Conservation (phyloP, 768 basidiomycete species). For the Amanita muscaria region DNA sequence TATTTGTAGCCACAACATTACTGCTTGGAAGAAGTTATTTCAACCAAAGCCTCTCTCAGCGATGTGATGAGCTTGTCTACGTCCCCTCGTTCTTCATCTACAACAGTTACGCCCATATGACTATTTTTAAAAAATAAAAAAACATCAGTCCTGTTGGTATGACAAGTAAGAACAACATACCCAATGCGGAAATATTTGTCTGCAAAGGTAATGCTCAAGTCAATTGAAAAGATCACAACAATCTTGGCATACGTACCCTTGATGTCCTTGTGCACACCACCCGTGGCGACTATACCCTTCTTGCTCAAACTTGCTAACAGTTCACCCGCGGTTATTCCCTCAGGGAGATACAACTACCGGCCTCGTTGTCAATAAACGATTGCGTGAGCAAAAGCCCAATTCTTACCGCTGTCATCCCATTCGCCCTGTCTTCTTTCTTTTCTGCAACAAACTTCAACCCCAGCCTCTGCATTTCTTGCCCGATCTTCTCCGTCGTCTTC, state of each 20-base stretch:
- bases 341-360: constrained; percentile 70
- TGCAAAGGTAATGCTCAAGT: constrained; percentile 16
- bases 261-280: constrained; percentile 76
- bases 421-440: constrained; percentile 58
- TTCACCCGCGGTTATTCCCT: constrained; percentile 68
- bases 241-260: constrained; percentile 57
- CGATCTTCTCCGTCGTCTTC: constrained; percentile 58
- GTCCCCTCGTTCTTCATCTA: constrained; percentile 62
- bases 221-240: not conserved
- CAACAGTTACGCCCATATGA: constrained; percentile 88
- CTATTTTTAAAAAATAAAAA: no score
- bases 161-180: constrained; percentile 24
- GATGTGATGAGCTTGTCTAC: constrained; percentile 62
- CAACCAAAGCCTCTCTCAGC: constrained; percentile 48
- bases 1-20: not conserved
- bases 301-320: constrained; percentile 66
- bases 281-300: constrained; percentile 75
- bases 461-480: constrained; percentile 50
- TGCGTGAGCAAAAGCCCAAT: not conserved
- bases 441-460: constrained; percentile 71
- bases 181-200: constrained; percentile 92
- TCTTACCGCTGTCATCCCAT: constrained; percentile 88
- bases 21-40: constrained; percentile 19
- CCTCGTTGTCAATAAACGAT: constrained; percentile 1
- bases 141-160: constrained; percentile 3